These are phyloP conservation scores for Arthrinium phaeospermum DNA, from an alignment of 2,329 filamentous ascomycete genomes.

Conservation along the genomic window DNA sequence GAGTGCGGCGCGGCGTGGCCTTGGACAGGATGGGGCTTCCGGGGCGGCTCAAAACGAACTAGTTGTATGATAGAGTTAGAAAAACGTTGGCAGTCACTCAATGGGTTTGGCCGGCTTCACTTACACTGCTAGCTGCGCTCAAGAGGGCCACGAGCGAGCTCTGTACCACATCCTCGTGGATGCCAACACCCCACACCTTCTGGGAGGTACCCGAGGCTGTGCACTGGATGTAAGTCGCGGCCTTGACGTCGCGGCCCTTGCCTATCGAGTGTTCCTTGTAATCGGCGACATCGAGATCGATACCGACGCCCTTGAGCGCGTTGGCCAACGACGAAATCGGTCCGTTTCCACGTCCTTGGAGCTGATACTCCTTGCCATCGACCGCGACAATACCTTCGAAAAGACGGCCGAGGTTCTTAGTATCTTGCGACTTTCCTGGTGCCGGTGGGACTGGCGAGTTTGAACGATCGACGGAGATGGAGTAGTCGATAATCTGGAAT, in stretches of 20 bases:
- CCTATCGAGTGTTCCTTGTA: conserved; percentile 98
- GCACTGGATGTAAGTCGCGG: conserved; percentile 95
- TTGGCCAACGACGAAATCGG: conserved; percentile 88
- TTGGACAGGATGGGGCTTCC: conserved; percentile 71
- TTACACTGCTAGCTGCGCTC: conserved; percentile 84
- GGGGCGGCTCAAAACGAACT: conserved; percentile 77
- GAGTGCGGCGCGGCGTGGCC: conserved; percentile 55
- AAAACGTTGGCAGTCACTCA: neutral
- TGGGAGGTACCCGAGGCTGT: conserved; percentile 69
- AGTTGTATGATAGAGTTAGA: neutral
- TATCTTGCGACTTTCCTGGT: conserved; percentile 75
- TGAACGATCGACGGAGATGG: conserved; percentile 84
- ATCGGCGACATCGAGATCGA: conserved; percentile 88
- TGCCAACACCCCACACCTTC: conserved; percentile 87
- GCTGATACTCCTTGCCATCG: conserved; percentile 78
- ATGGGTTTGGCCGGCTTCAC: conserved; percentile 40
- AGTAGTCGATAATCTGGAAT: conserved; percentile 90
- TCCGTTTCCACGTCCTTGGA: conserved; percentile 84
- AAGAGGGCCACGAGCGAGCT: conserved; percentile 86
- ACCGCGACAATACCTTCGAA: conserved; percentile 87
- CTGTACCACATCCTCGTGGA: conserved; percentile 91
- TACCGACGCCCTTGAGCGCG: conserved; percentile 77
- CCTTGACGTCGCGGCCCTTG: conserved; percentile 80
- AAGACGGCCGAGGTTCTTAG: conserved; percentile 76
- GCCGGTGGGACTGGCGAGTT: conserved; percentile 72